Evolutionary conservation across 164 flowering plant genomes (phyloP).

Genomic region (Piper longum): DNA sequence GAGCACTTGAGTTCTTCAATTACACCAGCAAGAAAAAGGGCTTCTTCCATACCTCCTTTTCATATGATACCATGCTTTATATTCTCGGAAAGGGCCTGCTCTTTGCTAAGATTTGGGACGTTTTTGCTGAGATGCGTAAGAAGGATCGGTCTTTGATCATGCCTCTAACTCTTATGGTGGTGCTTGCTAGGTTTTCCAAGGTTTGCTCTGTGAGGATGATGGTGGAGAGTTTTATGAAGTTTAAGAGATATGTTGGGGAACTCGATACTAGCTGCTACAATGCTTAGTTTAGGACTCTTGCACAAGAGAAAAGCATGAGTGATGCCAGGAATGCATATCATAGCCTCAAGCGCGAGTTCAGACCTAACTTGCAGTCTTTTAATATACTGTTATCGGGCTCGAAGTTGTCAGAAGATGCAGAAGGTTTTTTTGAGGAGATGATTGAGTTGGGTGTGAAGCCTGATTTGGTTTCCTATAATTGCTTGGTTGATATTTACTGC

Average conservation of each 20-base stretch:
- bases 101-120: constrained; percentile 50
- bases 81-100: constrained; percentile 51
- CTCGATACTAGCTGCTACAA: constrained; percentile 51
- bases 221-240: constrained; percentile 55
- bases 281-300: constrained; percentile 64
- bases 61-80: constrained; percentile 69
- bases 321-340: constrained; percentile 89
- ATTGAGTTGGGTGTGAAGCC: constrained; percentile 53
- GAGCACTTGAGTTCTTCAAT: constrained; percentile 51
- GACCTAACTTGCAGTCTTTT: constrained; percentile 62
- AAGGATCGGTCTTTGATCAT: constrained; percentile 55
- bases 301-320: constrained; percentile 86
- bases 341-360: constrained; percentile 44
- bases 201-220: constrained; percentile 65
- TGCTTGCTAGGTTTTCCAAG: constrained; percentile 64
- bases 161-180: constrained; percentile 47
- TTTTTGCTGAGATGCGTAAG: constrained; percentile 34
- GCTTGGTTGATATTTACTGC: constrained; percentile 76
- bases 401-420: constrained; percentile 75
- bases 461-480: constrained; percentile 72
- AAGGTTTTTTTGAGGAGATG: constrained; percentile 69
- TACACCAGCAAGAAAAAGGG: constrained; percentile 29
- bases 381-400: constrained; percentile 78
- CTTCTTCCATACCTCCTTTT: constrained; percentile 50
- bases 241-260: constrained; percentile 30